phyloP scores from a whole-genome alignment of 257 asterid species.

The Perilla frutescens region DNA sequence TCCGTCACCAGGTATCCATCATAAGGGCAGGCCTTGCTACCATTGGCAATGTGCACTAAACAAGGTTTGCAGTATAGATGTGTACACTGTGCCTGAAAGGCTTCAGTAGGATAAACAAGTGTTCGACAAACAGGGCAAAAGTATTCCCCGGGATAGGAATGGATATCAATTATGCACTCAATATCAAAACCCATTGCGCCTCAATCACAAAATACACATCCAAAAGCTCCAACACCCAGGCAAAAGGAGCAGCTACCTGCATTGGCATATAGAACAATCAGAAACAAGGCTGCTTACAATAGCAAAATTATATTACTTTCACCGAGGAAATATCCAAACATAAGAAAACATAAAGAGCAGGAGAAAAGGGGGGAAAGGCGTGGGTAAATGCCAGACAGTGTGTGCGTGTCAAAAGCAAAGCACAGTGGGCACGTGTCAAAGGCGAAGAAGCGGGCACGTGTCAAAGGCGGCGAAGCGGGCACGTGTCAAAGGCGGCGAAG shows the following conservation, averaged over 20 bases:
- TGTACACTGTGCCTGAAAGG: conserved; percentile 85
- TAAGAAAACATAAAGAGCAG: neutral
- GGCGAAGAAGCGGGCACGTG: neutral
- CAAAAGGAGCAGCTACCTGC: conserved; percentile 26
- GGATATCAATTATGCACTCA: conserved; percentile 83
- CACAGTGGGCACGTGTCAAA: neutral
- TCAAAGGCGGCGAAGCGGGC: neutral
- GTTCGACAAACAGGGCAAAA: conserved; percentile 98
- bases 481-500: neutral
- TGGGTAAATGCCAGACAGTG: neutral
- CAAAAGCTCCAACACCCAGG: conserved; percentile 21
- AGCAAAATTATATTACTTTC: neutral
- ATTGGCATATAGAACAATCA: conserved; percentile 22
- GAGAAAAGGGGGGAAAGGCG: neutral
- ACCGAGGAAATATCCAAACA: neutral
- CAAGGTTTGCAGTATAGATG: conserved; percentile 96
- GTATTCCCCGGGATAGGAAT: conserved; percentile 85
- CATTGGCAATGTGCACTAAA: conserved; percentile 75
- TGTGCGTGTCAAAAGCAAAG: neutral
- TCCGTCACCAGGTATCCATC: conserved; percentile 93
- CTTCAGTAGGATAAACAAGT: conserved; percentile 86
- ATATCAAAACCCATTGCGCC: conserved; percentile 86
- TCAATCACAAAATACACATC: conserved; percentile 25
- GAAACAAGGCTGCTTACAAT: conserved; percentile 6
- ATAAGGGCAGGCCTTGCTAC: conserved; percentile 87